phyloP scores from a whole-genome alignment of 805 yeast species.

The Ogataea sp. region DNA sequence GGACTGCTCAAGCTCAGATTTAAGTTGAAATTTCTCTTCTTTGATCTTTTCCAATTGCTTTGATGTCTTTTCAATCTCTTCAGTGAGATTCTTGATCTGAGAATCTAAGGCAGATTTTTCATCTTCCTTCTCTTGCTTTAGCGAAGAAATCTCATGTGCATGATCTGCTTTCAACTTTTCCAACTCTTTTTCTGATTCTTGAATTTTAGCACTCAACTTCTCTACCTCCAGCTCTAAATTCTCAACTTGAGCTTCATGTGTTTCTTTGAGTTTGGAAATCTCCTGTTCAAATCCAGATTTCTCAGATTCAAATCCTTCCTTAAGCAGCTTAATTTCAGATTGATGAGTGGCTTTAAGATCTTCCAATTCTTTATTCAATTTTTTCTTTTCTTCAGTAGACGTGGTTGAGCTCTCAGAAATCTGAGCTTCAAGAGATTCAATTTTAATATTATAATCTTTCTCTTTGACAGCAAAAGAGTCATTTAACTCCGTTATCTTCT shows the following conservation, averaged over 20 bases:
- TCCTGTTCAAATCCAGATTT: not conserved
- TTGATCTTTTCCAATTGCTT: no score
- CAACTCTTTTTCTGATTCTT: not conserved
- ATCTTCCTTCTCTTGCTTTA: no score
- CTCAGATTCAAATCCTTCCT: not conserved
- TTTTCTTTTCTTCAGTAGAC: not conserved
- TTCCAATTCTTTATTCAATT: not conserved
- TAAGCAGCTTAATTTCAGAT: not conserved
- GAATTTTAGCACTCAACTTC: conserved; percentile 1
- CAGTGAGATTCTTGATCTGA: no score
- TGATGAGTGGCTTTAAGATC: not conserved
- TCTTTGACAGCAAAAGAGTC: not conserved
- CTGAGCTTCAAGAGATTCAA: not conserved
- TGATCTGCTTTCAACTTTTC: conserved; percentile 1
- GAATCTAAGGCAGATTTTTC: no score
- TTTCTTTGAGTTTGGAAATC: not conserved
- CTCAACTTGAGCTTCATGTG: not conserved
- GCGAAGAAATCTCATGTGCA: no score
- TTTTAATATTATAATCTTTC: not conserved
- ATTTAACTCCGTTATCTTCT: not conserved
- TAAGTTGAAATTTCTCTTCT: conserved; percentile 12
- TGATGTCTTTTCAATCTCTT: no score
- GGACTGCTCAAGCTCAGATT: conserved; percentile 4
- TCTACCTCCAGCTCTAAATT: conserved; percentile 1
- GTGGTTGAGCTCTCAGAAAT: not conserved